Conservation (phyloP, 352 stramenopile genomes). For the Blastocystis sp. region DNA sequence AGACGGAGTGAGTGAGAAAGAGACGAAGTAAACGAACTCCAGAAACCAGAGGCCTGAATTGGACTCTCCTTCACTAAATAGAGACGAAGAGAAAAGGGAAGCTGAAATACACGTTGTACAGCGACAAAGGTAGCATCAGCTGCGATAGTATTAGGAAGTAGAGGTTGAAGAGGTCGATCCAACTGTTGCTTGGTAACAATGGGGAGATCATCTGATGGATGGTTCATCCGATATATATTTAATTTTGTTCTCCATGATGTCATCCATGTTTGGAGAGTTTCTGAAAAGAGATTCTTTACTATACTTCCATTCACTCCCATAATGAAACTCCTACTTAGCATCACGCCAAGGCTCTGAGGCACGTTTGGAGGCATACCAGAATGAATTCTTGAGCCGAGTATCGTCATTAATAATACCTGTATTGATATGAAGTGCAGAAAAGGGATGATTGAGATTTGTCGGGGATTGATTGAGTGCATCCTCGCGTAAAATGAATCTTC, state of each 20-base stretch:
- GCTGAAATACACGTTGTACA: slow-evolving; percentile 36
- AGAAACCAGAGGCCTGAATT: not conserved
- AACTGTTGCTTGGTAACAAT: not conserved
- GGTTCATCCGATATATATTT: not conserved
- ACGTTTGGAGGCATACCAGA: slow-evolving; percentile 25
- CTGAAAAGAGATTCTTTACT: not conserved
- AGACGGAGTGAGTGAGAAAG: not conserved
- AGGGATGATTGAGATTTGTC: slow-evolving; percentile 45
- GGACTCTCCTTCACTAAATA: not conserved
- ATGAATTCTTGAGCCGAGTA: not conserved
- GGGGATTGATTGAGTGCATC: not conserved
- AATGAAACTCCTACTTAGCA: not conserved
- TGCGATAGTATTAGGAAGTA: slow-evolving; percentile 25
- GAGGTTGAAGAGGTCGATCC: not conserved
- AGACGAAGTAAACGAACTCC: not conserved
- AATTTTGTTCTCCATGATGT: not conserved
- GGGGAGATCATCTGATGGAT: not conserved
- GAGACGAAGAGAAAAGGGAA: slow-evolving; percentile 27
- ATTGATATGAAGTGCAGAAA: slow-evolving; percentile 10
- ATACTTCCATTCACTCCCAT: not conserved
- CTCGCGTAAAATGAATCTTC: not conserved
- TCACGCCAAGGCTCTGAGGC: not conserved
- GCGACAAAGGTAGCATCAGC: slow-evolving; percentile 28
- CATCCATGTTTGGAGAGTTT: not conserved
- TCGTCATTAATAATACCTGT: not conserved